Base-by-base conservation (phyloP, 2,329 filamentous ascomycete species). In the Aureobasidium melanogenum region DNA sequence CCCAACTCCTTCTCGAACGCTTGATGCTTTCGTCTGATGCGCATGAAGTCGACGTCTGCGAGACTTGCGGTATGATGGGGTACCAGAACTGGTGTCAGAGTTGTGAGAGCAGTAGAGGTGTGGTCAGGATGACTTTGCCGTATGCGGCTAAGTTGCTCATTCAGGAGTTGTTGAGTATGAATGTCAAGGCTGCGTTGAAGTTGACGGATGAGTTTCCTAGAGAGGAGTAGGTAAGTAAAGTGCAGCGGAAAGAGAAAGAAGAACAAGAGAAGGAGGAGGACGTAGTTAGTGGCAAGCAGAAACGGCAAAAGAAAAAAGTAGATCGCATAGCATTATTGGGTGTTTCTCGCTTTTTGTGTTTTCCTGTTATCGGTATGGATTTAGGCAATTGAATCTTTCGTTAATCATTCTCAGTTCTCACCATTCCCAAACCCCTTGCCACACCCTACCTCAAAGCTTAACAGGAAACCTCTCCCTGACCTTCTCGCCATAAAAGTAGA, bases 131-230 rank as follows among this genome's bases (percentile, higher is more conserved):
- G 88, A 93, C 88, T 36, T 95, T 99, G 82, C 94, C 94, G 36
- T 99, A 99, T 75, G 94, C 94, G 19, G 94, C 94, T 0, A 97
- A 99, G 81, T 77, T 99, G 71, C 78, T 99, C 61, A 90, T 97
- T 52, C 94, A 99, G 78, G 94, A 99, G 77, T 76, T 99, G 69
- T 87, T 96, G 71, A 96, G 91, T 74, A 99, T 99, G 94, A 99
- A 99, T 74, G 91, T 99, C n/a, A 89, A 92, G 64, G 93, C 96
- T 63, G 82, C 89, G 62, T 79, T 99, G 76, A 89, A 93, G 78
- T 77, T 99, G 66, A 91, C 91, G 69, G 94, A 99, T 72, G 91
- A 97, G 76, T 99, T 99, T 74, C 91, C 91, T 5, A 65, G 71
- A 38, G 69, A 64, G 6, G 60, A 63, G 51, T 62, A 56, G 39